Conservation (phyloP, 345 rosid genomes). For the Cardamine occulta region DNA sequence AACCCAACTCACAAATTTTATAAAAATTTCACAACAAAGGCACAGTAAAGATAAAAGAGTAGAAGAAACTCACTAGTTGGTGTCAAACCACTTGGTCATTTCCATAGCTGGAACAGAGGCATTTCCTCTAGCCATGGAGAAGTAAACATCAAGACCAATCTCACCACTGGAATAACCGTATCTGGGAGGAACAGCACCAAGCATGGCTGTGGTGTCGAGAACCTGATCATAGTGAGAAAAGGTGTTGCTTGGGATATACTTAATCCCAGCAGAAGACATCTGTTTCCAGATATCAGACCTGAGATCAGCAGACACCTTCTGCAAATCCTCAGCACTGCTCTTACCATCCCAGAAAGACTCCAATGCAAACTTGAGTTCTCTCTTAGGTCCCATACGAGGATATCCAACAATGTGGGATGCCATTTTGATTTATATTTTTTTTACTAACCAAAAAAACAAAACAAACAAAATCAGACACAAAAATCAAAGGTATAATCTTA, state of each 20-base stretch:
- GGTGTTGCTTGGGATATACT: conserved; percentile 95
- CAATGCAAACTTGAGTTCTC: conserved; percentile 97
- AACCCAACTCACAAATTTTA: background rate
- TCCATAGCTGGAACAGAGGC: conserved; percentile 99
- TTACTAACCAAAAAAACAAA: background rate
- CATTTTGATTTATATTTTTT: conserved; percentile 57
- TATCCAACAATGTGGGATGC: conserved; percentile 98
- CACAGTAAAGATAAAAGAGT: background rate
- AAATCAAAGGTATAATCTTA: background rate
- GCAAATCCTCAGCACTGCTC: conserved; percentile 86
- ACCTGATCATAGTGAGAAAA: conserved; percentile 90
- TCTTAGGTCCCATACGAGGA: conserved; percentile 99
- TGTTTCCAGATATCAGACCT: conserved; percentile 92
- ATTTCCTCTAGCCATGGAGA: conserved; percentile 99
- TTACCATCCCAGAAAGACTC: conserved; percentile 99
- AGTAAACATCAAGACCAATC: conserved; percentile 80
- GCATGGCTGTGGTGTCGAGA: conserved; percentile 91
- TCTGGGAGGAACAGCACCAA: conserved; percentile 93
- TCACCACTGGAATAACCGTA: conserved; percentile 85
- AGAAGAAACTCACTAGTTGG: conserved; percentile 86
- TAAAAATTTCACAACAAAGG: background rate
- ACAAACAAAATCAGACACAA: conserved; percentile 34
- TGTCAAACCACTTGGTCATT: conserved; percentile 99
- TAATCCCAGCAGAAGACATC: conserved; percentile 86
- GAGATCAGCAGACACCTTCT: conserved; percentile 88